Evolutionary conservation across 352 stramenopile genomes (phyloP), one percentile per base, ranked within the genome.

Genomic region (Pythium sp.): DNA sequence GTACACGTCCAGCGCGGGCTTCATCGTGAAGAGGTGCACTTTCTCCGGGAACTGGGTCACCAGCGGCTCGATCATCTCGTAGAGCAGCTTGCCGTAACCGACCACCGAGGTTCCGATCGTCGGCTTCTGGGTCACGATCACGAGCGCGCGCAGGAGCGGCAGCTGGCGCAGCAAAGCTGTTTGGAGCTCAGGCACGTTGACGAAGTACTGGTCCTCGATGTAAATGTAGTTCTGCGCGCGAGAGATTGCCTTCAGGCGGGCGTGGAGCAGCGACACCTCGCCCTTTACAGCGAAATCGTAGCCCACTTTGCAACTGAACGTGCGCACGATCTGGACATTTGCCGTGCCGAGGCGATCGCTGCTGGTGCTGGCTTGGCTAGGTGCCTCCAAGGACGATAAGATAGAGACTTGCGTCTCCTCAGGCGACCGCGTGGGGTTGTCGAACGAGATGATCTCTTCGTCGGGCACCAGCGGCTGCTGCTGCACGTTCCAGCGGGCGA

Each of bases 141-240:
- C 69, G 2, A 79, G 65, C 7, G 63, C 63, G 8, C 76, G 65
- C 43, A 79, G 73, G 8, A 43, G 57, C 9, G 77, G 74, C 32
- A 84, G 51, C 9, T 74, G 66, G 2, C 62, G 65, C 28, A 81
- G 41, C 58, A 84, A 34, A 12, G 72, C 77, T 1, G 38, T 28
- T 14, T 74, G 49, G 5, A 84, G 72, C 43, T 72, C 72, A 0
- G 72, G 72, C 1, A 84, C 71, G 38, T 78, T n/a, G 65, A 84
- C 70, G 63, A 84, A 84, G 60, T 84, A 84, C 68, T 84, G 77
- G 55, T 84, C 77, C 51, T 84, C 77, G 15, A 84, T 64, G 61
- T 78, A 81, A 18, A 84, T 76, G 58, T 70, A 84, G 56, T 84
- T 81, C 28, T 72, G 68, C 1, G 77, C 77, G 20, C 67, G 46